Base-by-base conservation (phyloP, 164 flowering plant genomes). In the Tetrastigma voinierianum region DNA sequence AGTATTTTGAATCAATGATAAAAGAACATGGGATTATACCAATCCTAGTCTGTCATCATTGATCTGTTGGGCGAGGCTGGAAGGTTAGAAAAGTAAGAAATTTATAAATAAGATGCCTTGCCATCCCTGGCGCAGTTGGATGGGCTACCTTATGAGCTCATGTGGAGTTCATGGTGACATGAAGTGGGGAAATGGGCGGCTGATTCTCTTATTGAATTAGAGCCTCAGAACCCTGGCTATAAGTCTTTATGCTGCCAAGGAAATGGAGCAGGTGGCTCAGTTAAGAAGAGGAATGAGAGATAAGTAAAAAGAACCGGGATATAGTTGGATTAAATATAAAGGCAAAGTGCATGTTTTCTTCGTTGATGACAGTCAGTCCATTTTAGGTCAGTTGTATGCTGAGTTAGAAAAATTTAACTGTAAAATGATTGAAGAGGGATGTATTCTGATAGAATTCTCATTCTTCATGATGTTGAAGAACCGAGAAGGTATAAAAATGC, bases 111-210 rank as follows among this genome's bases (percentile, higher is more conserved):
- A 76, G 51, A 93, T 90, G 98, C 96, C 96, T 64, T 80, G 51
- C 56, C 62, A 4, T 46, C 97, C n/a, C 92, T 24, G 97, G 89
- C 83, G 82, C 87, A 12, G 72, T 86, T 64, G 89, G 92, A 57
- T 93, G 93, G 96, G 71, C 83, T 13, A 83, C 93, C 53, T 71
- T 91, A 69, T 93, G 43, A 91, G 96, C 75, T 89, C 98, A 21
- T 91, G 97, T 65, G 86, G 96, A 74, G 57, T 76, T 70, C 78
- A 83, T 65, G 78, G 85, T n/a, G 83, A 90, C 65, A n/a, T 85
- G 66, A 89, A 70, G 86, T 93, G 12, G 98, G 93, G 46, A 75
- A 83, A 78, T 89, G 98, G 98, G 93, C 96, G n/a, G 91, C 89
- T 44, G 83, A 86, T 40, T 81, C 86, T 62, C 82, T 93, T 51